Evolutionary conservation across 2,329 filamentous ascomycete genomes (phyloP), one percentile per base, ranked within the genome.

Genomic region (Fusarium anguioides): DNA sequence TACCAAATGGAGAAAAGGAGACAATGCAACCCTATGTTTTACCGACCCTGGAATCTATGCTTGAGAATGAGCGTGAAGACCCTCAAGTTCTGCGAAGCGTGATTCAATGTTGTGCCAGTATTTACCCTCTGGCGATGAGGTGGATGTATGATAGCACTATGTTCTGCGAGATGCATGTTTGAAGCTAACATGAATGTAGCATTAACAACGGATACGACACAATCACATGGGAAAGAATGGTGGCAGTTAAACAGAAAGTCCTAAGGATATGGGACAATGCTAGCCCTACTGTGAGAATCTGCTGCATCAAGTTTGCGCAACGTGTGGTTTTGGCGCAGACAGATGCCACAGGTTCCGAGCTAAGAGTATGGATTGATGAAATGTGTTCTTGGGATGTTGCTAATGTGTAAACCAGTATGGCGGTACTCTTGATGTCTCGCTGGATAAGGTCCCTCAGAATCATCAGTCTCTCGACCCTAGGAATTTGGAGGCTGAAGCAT

Each of bases 241-340:
- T 88, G 52, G 86, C 89, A 12, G 95, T 98, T 80, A 99, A 99
- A 82, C 88, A 91, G 54, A 91, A 90, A 72, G 96, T 99, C 70
- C 80, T 99, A 61, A 89, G 88, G 60, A 89, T 96, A 74, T 97
- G 96, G 95, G 95, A 97, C 72, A 86, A 84, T 40, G 90, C 92
- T 18, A 82, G 87, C 15, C 85, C 90, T 14, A 91, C 93, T 4
- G 87, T 98, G 66, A 90, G 90, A 72, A 90, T 98, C 77, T 97
- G 94, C 83, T 98, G 96, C 81, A 91, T 98, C 84, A 99, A 99
- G 79, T 99, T 99, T 78, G 91, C 93, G 35, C 95, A 99, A 81
- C 89, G 93, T 66, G 93, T 98, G 41, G 91, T 99, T 41, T 87
- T 97, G 69, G 92, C 94, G 18, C 95, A 99, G 79, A 97, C 93